These are phyloP conservation scores for Trichoderma gamsii DNA, from an alignment of 495 filamentous ascomycete genomes.

Conservation along the genomic window DNA sequence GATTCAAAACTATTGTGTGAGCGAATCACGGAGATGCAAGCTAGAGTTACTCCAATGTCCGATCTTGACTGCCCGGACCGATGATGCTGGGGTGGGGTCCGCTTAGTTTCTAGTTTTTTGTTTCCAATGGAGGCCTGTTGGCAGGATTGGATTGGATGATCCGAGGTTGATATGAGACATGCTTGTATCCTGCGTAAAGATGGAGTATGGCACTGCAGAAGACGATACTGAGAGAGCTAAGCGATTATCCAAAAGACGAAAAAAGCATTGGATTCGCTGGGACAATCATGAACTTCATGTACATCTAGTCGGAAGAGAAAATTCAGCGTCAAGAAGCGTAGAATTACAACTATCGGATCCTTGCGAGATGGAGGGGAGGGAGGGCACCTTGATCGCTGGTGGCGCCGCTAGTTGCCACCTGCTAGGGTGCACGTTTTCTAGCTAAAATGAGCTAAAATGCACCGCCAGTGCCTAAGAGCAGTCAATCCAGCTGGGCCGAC, in stretches of 20 bases:
- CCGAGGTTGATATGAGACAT: background rate
- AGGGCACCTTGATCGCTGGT: too few relatives aligned
- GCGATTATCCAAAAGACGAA: background rate
- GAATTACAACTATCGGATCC: too few relatives aligned
- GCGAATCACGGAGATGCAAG: background rate
- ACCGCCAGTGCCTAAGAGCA: background rate
- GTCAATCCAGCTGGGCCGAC: background rate
- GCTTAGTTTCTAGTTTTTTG: background rate
- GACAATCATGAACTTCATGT: background rate
- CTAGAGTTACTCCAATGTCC: background rate
- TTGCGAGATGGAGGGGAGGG: too few relatives aligned
- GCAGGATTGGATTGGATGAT: background rate
- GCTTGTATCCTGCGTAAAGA: background rate
- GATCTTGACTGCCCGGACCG: constrained; percentile 10
- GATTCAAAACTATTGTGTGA: background rate
- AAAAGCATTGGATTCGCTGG: background rate
- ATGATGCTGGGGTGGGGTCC: background rate
- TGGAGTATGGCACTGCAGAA: background rate
- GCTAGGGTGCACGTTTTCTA: background rate
- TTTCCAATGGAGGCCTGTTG: background rate
- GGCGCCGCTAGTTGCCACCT: background rate
- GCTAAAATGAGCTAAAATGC: background rate
- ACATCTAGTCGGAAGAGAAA: background rate
- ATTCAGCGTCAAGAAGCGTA: background rate
- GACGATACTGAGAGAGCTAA: background rate